phyloP scores from a whole-genome alignment of 2,329 filamentous ascomycete species.

The Fusarium sp. region DNA sequence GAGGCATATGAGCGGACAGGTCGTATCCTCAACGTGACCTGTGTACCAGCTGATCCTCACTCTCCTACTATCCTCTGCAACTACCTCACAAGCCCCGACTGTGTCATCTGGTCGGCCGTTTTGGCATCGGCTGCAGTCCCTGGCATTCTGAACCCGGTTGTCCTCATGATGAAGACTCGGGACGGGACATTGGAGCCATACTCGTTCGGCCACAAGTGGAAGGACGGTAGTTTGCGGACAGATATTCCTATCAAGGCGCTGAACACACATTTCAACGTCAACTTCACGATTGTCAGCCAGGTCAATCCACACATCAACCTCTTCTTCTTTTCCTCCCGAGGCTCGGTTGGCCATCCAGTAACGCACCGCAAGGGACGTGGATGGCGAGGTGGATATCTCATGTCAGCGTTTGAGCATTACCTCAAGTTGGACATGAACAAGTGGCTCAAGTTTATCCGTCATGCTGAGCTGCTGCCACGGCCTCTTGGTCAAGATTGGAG shows the following conservation, averaged over 20 bases:
- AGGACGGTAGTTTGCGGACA: slow-evolving; percentile 92
- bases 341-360: slow-evolving; percentile 90
- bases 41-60: slow-evolving; percentile 95
- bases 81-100: slow-evolving; percentile 94
- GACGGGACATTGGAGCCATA: slow-evolving; percentile 86
- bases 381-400: slow-evolving; percentile 95
- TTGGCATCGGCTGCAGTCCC: slow-evolving; percentile 95
- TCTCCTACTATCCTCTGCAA: slow-evolving; percentile 93
- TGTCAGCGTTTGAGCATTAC: slow-evolving; percentile 92
- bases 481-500: slow-evolving; percentile 96
- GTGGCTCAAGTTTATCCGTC: slow-evolving; percentile 94
- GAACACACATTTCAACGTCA: slow-evolving; percentile 98
- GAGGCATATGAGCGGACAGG: slow-evolving; percentile 96
- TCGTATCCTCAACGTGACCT: slow-evolving; percentile 94
- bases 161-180: slow-evolving; percentile 88
- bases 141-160: slow-evolving; percentile 93
- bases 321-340: slow-evolving; percentile 97
- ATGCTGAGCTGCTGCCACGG: slow-evolving; percentile 90
- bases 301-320: slow-evolving; percentile 98
- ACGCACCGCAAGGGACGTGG: slow-evolving; percentile 93
- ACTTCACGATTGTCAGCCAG: slow-evolving; percentile 89
- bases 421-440: slow-evolving; percentile 97
- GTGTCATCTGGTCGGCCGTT: slow-evolving; percentile 98
- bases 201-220: slow-evolving; percentile 99
- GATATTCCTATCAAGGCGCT: slow-evolving; percentile 95